A percentile compares a stretch with the other conserved stretches of the same genome.
phyloP scores from a whole-genome alignment of 2,329 filamentous ascomycete genomes.

The Xylariaceae sp. region DNA sequence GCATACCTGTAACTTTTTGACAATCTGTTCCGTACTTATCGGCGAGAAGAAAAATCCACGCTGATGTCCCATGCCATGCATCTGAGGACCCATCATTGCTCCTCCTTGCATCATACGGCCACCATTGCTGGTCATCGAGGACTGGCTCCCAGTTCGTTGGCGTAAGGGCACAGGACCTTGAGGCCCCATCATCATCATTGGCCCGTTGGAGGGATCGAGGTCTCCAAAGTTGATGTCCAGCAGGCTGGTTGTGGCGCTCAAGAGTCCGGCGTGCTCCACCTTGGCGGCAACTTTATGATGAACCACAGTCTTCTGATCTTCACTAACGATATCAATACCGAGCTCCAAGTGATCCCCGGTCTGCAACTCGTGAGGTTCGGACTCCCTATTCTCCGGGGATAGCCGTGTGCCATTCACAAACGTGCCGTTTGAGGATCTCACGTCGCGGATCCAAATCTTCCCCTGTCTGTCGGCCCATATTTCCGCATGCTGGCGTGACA shows the following conservation, averaged over 20 bases:
- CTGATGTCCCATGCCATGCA: conserved; percentile 62
- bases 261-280: conserved; percentile 88
- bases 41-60: conserved; percentile 83
- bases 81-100: conserved; percentile 43
- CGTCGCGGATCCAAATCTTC: conserved; percentile 92
- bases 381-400: conserved; percentile 92
- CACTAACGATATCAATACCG: conserved; percentile 96
- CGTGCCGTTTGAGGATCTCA: conserved; percentile 97
- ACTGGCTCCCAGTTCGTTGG: conserved; percentile 63
- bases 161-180: conserved; percentile 65
- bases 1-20: conserved; percentile 78
- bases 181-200: conserved; percentile 66
- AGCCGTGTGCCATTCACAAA: conserved; percentile 91
- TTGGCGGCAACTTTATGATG: conserved; percentile 98
- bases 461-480: conserved; percentile 80
- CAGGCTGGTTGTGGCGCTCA: conserved; percentile 67
- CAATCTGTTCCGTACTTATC: conserved; percentile 88
- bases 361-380: conserved; percentile 87
- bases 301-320: conserved; percentile 96
- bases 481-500: conserved; percentile 93
- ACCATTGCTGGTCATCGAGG: conserved; percentile 56
- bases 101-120: conserved; percentile 54
- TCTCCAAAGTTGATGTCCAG: conserved; percentile 90
- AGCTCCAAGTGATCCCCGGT: conserved; percentile 89
- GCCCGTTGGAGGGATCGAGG: conserved; percentile 72